phyloP scores from a whole-genome alignment of 2,329 filamentous ascomycete species.

The Penicillium sumatraense region DNA sequence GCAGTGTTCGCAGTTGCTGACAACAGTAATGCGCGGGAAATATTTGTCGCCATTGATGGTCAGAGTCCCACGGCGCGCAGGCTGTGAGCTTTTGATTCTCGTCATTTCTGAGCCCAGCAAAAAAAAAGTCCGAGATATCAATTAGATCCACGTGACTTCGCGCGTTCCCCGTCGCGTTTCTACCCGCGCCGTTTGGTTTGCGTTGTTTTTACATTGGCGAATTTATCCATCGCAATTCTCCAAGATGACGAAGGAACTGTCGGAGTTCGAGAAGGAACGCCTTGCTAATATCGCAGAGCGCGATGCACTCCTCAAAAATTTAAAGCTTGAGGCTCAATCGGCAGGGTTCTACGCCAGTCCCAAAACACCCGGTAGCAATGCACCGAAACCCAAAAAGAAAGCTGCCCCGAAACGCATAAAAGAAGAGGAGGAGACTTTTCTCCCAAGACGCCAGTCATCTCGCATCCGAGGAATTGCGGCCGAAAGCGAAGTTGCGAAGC shows the following conservation, averaged over 20 bases:
- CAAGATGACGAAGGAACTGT: constrained; percentile 60
- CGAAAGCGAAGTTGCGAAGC: constrained; percentile 69
- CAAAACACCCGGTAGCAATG: constrained; percentile 53
- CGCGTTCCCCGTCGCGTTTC: constrained; percentile 16
- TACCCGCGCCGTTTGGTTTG: neutral
- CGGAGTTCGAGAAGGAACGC: constrained; percentile 83
- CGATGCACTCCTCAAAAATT: constrained; percentile 77
- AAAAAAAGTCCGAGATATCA: constrained; percentile 10
- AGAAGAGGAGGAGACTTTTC: constrained; percentile 59
- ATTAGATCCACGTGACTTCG: constrained; percentile 23
- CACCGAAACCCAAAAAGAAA: constrained; percentile 54
- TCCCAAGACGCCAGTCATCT: constrained; percentile 64
- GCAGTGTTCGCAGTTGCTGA: constrained; percentile 42
- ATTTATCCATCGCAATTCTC: constrained; percentile 13
- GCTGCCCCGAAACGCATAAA: constrained; percentile 63
- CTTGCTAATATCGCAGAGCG: constrained; percentile 87
- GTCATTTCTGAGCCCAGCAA: neutral
- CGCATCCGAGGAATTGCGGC: constrained; percentile 66
- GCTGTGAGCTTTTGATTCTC: neutral
- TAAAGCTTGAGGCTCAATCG: constrained; percentile 69
- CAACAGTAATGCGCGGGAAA: constrained; percentile 35
- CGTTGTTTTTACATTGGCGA: neutral
- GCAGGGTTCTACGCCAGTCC: constrained; percentile 67
- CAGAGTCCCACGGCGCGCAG: neutral
- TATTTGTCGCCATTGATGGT: constrained; percentile 35